These are phyloP conservation scores for Clavispora santaluciae DNA, from an alignment of 805 yeast species.

Conservation along the genomic window DNA sequence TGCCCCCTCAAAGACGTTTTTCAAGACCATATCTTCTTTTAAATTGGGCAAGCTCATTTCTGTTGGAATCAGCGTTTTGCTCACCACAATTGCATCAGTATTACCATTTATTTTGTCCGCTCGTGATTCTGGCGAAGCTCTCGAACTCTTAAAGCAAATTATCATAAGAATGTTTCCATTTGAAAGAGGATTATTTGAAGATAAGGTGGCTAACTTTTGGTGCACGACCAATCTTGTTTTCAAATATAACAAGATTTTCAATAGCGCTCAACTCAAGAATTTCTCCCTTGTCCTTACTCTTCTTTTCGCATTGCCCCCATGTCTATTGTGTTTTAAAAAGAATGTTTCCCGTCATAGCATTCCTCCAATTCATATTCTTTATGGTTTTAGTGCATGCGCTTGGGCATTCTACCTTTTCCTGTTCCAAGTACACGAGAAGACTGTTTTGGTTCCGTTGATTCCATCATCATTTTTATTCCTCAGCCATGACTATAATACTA, in stretches of 20 bases:
- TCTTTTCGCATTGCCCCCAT: slow-evolving; percentile 28
- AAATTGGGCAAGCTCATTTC: slow-evolving; percentile 54
- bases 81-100: slow-evolving; percentile 47
- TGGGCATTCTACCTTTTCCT: slow-evolving; percentile 87
- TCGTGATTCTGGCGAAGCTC: slow-evolving; percentile 22
- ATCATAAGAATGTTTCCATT: slow-evolving; percentile 81
- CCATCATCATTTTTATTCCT: slow-evolving; percentile 71
- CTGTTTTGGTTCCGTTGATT: slow-evolving; percentile 79
- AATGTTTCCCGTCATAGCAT: slow-evolving; percentile 15
- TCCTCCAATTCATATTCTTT: slow-evolving; percentile 29
- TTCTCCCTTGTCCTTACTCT: slow-evolving; percentile 53
- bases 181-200: slow-evolving; percentile 90
- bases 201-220: slow-evolving; percentile 97
- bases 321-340: slow-evolving; percentile 34
- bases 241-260: slow-evolving; percentile 59
- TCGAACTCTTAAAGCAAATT: slow-evolving; percentile 49
- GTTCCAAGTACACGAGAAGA: slow-evolving; percentile 95
- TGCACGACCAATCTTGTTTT: slow-evolving; percentile 80
- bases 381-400: slow-evolving; percentile 79
- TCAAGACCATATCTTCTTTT: slow-evolving; percentile 24
- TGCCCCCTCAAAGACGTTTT: slow-evolving; percentile 14
- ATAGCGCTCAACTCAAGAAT: slow-evolving; percentile 53
- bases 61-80: slow-evolving; percentile 60
- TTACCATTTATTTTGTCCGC: slow-evolving; percentile 51
- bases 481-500: slow-evolving; percentile 49